Evolutionary conservation across 1,284 basidiomycete species (phyloP).

Genomic region (Trichosporon asahii): DNA sequence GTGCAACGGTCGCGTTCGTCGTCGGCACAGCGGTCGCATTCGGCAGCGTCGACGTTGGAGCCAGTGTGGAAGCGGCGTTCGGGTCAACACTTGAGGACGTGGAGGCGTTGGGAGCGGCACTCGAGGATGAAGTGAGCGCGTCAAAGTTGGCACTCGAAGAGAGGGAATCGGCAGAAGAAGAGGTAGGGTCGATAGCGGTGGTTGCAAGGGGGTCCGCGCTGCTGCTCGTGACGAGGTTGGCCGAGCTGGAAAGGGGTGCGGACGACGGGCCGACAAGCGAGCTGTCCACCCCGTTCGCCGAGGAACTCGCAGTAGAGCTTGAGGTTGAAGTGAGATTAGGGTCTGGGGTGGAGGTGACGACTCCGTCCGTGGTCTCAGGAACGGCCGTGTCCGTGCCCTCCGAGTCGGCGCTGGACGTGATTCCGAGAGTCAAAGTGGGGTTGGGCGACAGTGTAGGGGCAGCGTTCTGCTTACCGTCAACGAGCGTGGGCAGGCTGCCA

Average conservation of each 20-base stretch:
- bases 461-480: not conserved
- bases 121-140: not conserved
- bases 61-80: not conserved
- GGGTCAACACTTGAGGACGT: not conserved
- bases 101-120: not conserved
- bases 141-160: not conserved
- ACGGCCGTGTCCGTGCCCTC: not conserved
- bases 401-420: not conserved
- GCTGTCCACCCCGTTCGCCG: not conserved
- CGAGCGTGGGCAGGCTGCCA: not conserved
- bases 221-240: not conserved
- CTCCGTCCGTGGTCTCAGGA: not conserved
- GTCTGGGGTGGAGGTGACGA: constrained; percentile 2
- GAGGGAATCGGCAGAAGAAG: not conserved
- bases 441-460: not conserved
- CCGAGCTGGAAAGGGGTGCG: not conserved
- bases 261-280: not conserved
- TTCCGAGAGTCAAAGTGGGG: not conserved
- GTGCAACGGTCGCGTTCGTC: not conserved
- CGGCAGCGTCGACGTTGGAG: not conserved
- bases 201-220: not conserved
- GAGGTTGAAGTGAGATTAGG: not conserved
- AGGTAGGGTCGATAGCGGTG: not conserved
- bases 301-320: not conserved
- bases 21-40: not conserved